Evolutionary conservation across 176 grass and related monocot species (phyloP), one percentile per base, ranked within the genome.

Genomic region (Microstegium vimineum): DNA sequence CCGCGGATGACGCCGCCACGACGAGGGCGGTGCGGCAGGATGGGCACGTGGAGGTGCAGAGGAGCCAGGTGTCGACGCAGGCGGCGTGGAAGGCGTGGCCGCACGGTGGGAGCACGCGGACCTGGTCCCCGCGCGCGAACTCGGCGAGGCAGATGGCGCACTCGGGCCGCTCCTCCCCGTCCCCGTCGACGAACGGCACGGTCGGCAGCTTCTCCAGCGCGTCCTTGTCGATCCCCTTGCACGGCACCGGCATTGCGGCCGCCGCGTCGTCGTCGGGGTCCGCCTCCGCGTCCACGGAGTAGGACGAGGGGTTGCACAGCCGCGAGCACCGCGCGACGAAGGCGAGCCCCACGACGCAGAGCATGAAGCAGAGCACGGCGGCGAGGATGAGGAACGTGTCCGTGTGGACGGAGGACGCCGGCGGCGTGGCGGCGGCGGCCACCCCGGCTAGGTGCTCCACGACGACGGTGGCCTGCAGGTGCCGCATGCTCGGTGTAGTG

Each of bases 21-120:
- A 92, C 46, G 51, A 95, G 87, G 37, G 82, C 76, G 45, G 63
- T 87, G 68, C 95, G 95, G 91, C 95, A 95, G 62, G 96, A 93
- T 2, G 96, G 96, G 82, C 96, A 99, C 22, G 96, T 90, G 64
- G 93, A 93, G 77, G 54, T 88, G 81, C 91, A 93, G 1, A 84
- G 38, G 3, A 99, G 93, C 96, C 93, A 99, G 11, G 49, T 73
- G 89, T 95, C 96, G 71, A 99, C 87, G 81, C 96, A 99, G 14
- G 42, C 90, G 15, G 85, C 85, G 63, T 99, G 96, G 90, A 99
- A 99, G 8, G 86, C 82, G 68, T 99, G 93, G 35, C 59, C 64
- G 89, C 96, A 99, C 31, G 66, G 83, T 71, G 93, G 96, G 40
- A 99, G 83, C 73, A 90, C 81, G 64, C 96, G 89, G 49, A 99